Base-by-base conservation (phyloP, 495 filamentous ascomycete species). In the Podospora australis region DNA sequence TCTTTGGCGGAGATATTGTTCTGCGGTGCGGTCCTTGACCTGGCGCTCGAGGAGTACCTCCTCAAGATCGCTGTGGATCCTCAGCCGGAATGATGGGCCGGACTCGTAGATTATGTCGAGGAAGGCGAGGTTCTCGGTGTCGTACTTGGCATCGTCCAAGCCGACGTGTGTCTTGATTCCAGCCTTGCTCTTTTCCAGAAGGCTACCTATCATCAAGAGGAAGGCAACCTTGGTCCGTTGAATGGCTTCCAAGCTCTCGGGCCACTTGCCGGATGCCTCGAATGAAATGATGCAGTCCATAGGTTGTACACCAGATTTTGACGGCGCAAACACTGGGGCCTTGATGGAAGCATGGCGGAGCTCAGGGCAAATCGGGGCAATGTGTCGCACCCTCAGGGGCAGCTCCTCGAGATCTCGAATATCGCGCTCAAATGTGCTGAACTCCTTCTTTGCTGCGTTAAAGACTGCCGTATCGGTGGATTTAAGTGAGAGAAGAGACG, bases 141-240 rank as follows among this genome's bases (percentile, higher is more conserved):
- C 77, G 36, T 69, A 72, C 20, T 72, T 68, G 42, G 79, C 72
- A 46, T 90, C 91, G 62, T 96, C 92, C 21, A 96, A 67, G 1
- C 92, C 91, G 30, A 96, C 60, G 35, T 79, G 78, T 25, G 81
- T 80, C 14, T 63, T 74, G 39, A 83, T 61, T 16, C 57, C 73
- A 6, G 68, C 66, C 34, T 78, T 71, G 38, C 58, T 53, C 22
- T 67, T 65, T 50, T 83, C 72, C 7, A 98, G 65, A 0, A 86
- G 75, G 40, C 80, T 81, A 21, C 80, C 82, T 41, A 97, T 83
- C 62, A 86, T 90, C 6, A 94, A 60, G 2, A 97, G 75, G 59
- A 98, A 94, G 0, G 91, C 94, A 19, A 91, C 75, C 66, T 98
- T 98, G 9, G 90, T 91, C 63, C 87, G 79, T 62, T 97, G 92